Evolutionary conservation across 495 filamentous ascomycete genomes (phyloP).

Genomic region (Penicillium psychrofluorescens): DNA sequence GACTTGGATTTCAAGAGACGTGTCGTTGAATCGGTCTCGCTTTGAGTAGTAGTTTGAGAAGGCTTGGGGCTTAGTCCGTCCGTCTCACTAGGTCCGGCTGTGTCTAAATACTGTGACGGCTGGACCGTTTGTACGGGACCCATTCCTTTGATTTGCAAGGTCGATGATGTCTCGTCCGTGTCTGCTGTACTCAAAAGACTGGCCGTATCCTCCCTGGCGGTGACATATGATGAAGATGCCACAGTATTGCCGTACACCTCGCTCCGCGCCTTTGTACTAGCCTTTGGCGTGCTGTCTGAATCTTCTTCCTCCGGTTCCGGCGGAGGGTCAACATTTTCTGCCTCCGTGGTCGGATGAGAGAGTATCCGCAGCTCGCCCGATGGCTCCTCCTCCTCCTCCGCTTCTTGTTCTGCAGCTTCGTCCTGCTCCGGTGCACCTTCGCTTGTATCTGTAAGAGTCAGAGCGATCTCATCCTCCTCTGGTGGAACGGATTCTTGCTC

Average conservation of each 20-base stretch:
- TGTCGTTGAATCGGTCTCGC: conserved; percentile 33
- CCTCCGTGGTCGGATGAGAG: conserved; percentile 6
- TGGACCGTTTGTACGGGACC: neutral
- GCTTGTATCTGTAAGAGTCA: conserved; percentile 13
- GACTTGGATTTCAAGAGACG: conserved; percentile 20
- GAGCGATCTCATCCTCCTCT: conserved; percentile 12
- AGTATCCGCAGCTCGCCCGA: conserved; percentile 13
- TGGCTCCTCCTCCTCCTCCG: conserved; percentile 11
- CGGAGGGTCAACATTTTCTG: neutral
- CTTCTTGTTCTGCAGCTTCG: conserved; percentile 6
- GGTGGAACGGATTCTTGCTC: too few relatives aligned
- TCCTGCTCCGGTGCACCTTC: conserved; percentile 9
- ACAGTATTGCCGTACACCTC: conserved; percentile 7
- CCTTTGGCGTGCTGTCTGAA: conserved; percentile 6
- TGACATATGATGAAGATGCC: conserved; percentile 24
- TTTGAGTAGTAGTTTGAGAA: conserved; percentile 13
- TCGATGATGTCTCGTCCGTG: conserved; percentile 10
- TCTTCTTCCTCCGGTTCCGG: conserved; percentile 10
- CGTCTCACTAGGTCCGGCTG: conserved; percentile 10
- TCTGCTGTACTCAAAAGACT: conserved; percentile 5
- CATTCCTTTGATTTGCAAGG: conserved; percentile 4
- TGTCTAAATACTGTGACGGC: conserved; percentile 12
- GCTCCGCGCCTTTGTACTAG: neutral
- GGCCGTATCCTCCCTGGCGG: conserved; percentile 16
- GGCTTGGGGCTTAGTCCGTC: conserved; percentile 13